Percentiles rank a stretch among this genome's conserved stretches.
Conservation (phyloP, 2,329 filamentous ascomycete genomes). For the Grosmannia clavigera region DNA sequence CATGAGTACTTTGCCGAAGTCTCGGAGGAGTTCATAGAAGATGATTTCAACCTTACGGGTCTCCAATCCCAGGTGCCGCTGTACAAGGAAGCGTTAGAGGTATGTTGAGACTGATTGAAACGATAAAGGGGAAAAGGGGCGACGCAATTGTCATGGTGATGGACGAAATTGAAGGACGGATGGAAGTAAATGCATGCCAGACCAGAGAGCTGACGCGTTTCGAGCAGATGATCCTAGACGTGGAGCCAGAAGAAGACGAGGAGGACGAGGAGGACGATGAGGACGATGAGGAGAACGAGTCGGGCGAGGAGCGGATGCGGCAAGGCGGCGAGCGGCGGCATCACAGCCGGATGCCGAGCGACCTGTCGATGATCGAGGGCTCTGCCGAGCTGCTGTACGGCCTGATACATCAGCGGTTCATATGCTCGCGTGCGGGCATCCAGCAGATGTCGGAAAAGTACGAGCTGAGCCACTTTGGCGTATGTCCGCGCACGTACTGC, state of each 20-base stretch:
- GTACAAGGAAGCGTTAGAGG: constrained; percentile 97
- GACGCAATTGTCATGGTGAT: not conserved
- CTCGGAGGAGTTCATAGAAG: constrained; percentile 97
- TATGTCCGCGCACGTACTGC: constrained; percentile 90
- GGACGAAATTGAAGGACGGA: too few relatives aligned
- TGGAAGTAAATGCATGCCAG: too few relatives aligned
- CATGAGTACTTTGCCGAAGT: constrained; percentile 99
- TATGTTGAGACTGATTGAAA: constrained; percentile 18
- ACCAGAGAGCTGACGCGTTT: not conserved
- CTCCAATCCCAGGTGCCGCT: constrained; percentile 91
- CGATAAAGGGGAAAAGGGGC: not conserved
- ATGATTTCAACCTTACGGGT: constrained; percentile 98
- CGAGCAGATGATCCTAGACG: constrained; percentile 82
- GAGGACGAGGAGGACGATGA: constrained; percentile 74
- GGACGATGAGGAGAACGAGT: constrained; percentile 61
- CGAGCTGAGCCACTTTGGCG: constrained; percentile 89
- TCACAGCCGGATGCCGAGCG: constrained; percentile 73
- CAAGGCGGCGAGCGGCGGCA: constrained; percentile 58
- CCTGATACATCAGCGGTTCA: constrained; percentile 95
- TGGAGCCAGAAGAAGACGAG: constrained; percentile 91
- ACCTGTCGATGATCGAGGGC: constrained; percentile 90
- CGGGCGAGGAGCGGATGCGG: constrained; percentile 47
- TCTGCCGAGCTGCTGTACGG: constrained; percentile 98
- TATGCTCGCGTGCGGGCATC: constrained; percentile 89
- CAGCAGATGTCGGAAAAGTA: constrained; percentile 99